Evolutionary conservation across 2,329 filamentous ascomycete genomes (phyloP), one percentile per base, ranked within the genome.

Genomic region (Xylaria sp.): DNA sequence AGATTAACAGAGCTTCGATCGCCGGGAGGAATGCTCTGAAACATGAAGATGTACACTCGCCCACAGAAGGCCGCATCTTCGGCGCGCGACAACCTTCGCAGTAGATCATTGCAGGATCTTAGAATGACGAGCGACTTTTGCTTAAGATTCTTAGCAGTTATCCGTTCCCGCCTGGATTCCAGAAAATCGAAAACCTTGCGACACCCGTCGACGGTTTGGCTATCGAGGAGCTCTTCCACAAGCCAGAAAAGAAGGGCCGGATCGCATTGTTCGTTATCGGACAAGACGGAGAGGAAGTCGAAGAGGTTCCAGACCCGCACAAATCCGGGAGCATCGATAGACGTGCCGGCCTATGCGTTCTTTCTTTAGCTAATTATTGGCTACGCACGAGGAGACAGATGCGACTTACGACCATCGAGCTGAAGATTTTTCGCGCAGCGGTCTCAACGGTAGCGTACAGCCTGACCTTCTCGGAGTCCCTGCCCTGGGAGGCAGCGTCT

Each of bases 31-130:
- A 99, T 98, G 79, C 94, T 97, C 79, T 99, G 96, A 80, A 98
- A 99, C 78, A 99, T 89, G 80, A 98, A 99, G 72, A 99, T 98
- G 80, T 98, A 98, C 29, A 99, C 96, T 47, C 96, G 89, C 18
- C 96, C 96, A 77, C 96, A 99, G 78, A 99, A 99, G 0, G 97
- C 94, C 0, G 96, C 97, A 80, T 99, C 96, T 79, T 98, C 94
- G 3, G 96, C 95, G 65, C 96, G 89, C n/a, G 96, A 98, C 2
- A 99, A 86, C 54, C 96, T 88, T 42, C 95, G 90, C n/a, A 99
- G 85, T 18, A 99, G 85, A 81, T 98, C 96, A 79, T 98, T 99
- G 82, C 96, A 99, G 69, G 92, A 92, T 76, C 96, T 88, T n/a
- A 99, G 83, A 72, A 98, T 96, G 66, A 97, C 90, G 50, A 98